phyloP scores from a whole-genome alignment of 2,329 filamentous ascomycete genomes.

The Botrytis deweyae region DNA sequence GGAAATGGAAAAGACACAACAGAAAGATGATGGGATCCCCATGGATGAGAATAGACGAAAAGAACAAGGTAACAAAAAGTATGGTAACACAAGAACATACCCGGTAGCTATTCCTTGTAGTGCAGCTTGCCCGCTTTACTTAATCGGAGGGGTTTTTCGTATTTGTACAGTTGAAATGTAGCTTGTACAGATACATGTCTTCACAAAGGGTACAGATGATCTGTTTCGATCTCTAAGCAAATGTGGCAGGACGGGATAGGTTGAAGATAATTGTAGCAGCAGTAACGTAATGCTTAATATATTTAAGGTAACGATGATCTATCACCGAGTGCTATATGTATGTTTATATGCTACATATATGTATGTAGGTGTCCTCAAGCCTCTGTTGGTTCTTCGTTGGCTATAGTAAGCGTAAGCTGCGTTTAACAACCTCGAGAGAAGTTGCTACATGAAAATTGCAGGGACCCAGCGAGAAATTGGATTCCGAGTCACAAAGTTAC shows the following conservation, averaged over 20 bases:
- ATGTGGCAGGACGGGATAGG: constrained; percentile 17
- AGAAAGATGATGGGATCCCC: constrained; percentile 1
- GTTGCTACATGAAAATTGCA: neutral
- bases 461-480: neutral
- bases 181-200: constrained; percentile 2
- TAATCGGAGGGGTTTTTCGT: neutral
- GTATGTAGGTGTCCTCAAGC: constrained; percentile 1
- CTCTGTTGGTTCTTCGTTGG: neutral
- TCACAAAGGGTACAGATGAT: constrained; percentile 1
- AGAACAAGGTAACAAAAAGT: neutral
- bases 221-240: neutral
- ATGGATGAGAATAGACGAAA: constrained; percentile 6
- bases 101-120: constrained; percentile 8
- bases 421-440: neutral
- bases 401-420: constrained; percentile 15
- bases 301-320: neutral
- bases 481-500: neutral
- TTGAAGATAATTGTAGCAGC: constrained; percentile 5
- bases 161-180: neutral
- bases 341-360: neutral
- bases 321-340: neutral
- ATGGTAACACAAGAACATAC: neutral
- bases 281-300: constrained; percentile 16
- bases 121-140: constrained; percentile 1
- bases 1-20: neutral